Evolutionary conservation across 805 yeast genomes (phyloP), one percentile per base, ranked within the genome.

Genomic region (Candida ulmi): DNA sequence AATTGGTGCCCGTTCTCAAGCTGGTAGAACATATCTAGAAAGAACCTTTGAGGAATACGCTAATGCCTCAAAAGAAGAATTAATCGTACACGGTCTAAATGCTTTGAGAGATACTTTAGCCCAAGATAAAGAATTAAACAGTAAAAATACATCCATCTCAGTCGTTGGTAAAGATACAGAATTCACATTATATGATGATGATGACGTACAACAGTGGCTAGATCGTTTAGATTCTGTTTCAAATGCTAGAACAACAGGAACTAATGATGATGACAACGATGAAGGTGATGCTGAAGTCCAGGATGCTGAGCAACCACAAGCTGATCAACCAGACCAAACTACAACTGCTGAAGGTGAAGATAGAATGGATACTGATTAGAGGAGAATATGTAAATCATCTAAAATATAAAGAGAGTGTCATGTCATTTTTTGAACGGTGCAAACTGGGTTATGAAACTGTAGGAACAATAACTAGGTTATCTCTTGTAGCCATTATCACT

Each of bases 1-100:
- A 28, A 88, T 93, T 56, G 99, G 99, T 35, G 98, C 99, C 9
- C 78, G 99, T 59, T 91, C 98, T 2, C 99, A 93, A 66, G 98
- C 98, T 37, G 97, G 96, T 13, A 80, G 95, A 68, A 93, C 99
- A 2, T 93, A 88, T 53, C 68, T 93, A 58, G 99, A 93, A 65
- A 80, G 96, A 58, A 82, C 83, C 50, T 72, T 81, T 57, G 88
- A 85, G 28, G 68, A 70, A 24, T 85, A 87, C 50, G 72, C 74
- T 39, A 67, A 79, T 8, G 67, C 75, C 11, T 67, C 73, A 29
- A 65, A 78, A 31, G 95, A 88, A 52, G 80, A 85, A 51, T 75
- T 93, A 49, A 79, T 93, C 44, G 78, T 82, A 32, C 88, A 80
- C 52, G 98, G 95, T 4, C 80, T 93, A 51, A 81, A 80, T 50